Percentiles rank a stretch among this genome's conserved stretches.
These are phyloP conservation scores for Fusarium chaquense DNA, from an alignment of 2,329 filamentous ascomycete species.

Conservation along the genomic window DNA sequence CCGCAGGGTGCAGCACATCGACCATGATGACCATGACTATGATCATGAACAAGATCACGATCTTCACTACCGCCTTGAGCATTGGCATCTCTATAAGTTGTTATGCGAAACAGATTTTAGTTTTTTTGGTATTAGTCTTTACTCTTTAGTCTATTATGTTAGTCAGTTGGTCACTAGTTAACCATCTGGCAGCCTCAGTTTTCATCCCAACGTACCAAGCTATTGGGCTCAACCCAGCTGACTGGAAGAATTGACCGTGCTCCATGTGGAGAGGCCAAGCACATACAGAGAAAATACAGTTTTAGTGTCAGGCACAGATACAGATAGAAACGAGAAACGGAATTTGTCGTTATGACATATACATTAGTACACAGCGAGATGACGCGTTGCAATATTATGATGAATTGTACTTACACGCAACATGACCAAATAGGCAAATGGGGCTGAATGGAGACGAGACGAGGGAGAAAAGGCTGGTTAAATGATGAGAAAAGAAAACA, in stretches of 20 bases:
- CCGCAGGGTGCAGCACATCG: slow-evolving; percentile 39
- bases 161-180: neutral
- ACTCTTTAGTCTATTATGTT: neutral
- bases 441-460: slow-evolving; percentile 40
- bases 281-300: neutral
- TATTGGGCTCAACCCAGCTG: slow-evolving; percentile 18
- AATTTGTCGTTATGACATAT: slow-evolving; percentile 29
- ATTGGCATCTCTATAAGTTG: slow-evolving; percentile 26
- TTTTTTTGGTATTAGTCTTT: neutral
- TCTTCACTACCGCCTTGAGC: slow-evolving; percentile 15
- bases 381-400: slow-evolving; percentile 30
- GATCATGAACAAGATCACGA: slow-evolving; percentile 13
- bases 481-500: slow-evolving; percentile 25
- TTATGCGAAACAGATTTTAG: slow-evolving; percentile 19
- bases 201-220: slow-evolving; percentile 14
- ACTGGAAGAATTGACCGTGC: slow-evolving; percentile 14
- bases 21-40: neutral
- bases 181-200: slow-evolving; percentile 17
- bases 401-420: slow-evolving; percentile 16
- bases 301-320: slow-evolving; percentile 7
- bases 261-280: slow-evolving; percentile 16
- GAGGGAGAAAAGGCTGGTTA: slow-evolving; percentile 28
- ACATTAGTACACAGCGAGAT: slow-evolving; percentile 32
- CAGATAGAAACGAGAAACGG: slow-evolving; percentile 1
- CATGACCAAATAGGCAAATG: slow-evolving; percentile 36